Conservation (phyloP, 805 yeast genomes). For the Lipomyces sp. region DNA sequence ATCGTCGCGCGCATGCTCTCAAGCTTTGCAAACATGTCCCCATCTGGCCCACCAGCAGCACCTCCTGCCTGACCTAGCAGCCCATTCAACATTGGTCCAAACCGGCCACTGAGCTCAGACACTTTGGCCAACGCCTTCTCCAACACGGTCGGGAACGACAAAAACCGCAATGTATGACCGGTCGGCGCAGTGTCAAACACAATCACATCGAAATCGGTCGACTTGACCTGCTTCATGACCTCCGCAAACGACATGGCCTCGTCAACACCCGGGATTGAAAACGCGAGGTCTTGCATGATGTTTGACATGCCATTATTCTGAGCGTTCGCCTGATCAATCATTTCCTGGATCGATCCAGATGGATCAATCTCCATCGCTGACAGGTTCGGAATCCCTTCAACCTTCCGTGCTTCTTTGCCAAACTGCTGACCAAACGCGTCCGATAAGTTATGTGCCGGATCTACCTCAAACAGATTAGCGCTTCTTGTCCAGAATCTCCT, state of each 20-base stretch:
- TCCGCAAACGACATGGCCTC: conserved; percentile 98
- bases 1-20: conserved; percentile 81
- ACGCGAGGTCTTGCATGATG: conserved; percentile 87
- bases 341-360: conserved; percentile 87
- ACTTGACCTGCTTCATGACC: conserved; percentile 93
- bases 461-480: conserved; percentile 62
- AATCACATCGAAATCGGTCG: conserved; percentile 76
- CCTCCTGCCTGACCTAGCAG: conserved; percentile 60
- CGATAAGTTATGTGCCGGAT: conserved; percentile 96
- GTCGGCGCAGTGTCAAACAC: conserved; percentile 99
- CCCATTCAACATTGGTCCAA: conserved; percentile 85
- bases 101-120: conserved; percentile 78
- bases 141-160: conserved; percentile 91
- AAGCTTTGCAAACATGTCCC: conserved; percentile 76
- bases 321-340: conserved; percentile 62
- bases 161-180: conserved; percentile 93
- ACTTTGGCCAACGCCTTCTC: conserved; percentile 86
- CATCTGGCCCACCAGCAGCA: conserved; percentile 50
- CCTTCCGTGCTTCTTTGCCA: conserved; percentile 94
- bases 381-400: conserved; percentile 83
- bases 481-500: neutral
- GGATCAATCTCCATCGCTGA: conserved; percentile 99
- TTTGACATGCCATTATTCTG: conserved; percentile 54
- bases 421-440: conserved; percentile 99
- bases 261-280: conserved; percentile 97